A percentile compares a stretch with the other conserved stretches of the same genome.
phyloP scores from a whole-genome alignment of 2,329 filamentous ascomycete genomes.

The Camillea tinctor region DNA sequence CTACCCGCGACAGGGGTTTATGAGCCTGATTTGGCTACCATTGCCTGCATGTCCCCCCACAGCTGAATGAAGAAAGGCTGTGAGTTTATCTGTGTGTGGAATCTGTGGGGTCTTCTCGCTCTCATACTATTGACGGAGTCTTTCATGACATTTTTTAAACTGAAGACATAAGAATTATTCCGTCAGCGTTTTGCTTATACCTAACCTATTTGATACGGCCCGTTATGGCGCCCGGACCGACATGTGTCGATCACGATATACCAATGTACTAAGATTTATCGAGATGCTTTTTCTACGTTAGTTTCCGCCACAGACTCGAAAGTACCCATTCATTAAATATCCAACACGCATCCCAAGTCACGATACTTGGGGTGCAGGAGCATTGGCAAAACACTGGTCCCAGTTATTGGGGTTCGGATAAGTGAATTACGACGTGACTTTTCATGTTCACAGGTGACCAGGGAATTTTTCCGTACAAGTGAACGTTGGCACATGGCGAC shows the following conservation, averaged over 20 bases:
- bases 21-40: slow-evolving; percentile 25
- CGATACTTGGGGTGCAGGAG: neutral
- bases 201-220: neutral
- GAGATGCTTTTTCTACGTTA: neutral
- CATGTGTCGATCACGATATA: neutral
- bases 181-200: neutral
- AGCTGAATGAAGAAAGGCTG: slow-evolving; percentile 15
- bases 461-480: slow-evolving; percentile 20
- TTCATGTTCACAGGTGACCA: slow-evolving; percentile 18
- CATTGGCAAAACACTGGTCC: neutral
- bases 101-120: neutral
- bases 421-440: neutral
- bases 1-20: slow-evolving; percentile 22
- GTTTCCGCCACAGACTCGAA: neutral
- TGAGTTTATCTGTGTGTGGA: slow-evolving; percentile 6
- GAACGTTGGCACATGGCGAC: slow-evolving; percentile 13
- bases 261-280: neutral
- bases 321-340: neutral
- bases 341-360: neutral
- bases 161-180: neutral
- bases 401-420: neutral
- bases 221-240: neutral
- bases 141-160: neutral
- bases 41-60: slow-evolving; percentile 14
- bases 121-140: neutral